Evolutionary conservation across 208 protist genomes (phyloP), one percentile per base, ranked within the genome.

Genomic region (Hexamita inflata): DNA sequence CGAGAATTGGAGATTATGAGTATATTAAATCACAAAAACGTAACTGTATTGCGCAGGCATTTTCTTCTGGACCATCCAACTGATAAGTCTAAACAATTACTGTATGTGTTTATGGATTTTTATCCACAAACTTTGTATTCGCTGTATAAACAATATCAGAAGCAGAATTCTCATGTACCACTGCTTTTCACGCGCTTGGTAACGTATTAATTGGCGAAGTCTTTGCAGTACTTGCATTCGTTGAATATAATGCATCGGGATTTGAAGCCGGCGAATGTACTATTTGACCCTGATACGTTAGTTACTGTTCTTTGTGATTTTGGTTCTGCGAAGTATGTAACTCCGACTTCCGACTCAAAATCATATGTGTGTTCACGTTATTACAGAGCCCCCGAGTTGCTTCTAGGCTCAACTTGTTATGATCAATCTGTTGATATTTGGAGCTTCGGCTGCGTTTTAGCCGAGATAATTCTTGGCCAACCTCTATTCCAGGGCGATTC

Each of bases 61-160:
- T 98, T 97, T 82, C 92, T 92, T 78, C 86, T 87, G 11, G 4
- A 4, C 19, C 11, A 4, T 53, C 11, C 11, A 53, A 24, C 45
- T 24, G 81, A 82, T 30, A 87, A 93, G n/a, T n/a, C n/a, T 34
- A 92, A 95, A 73, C 73, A 94, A 26, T 98, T 96, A 78, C 84
- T 99, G 4, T 93, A 98, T 84, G 83, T 99, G 26, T 94, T 98
- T 24, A 88, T 98, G 82, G 92, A 96, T 74, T 98, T 93, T 85
- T 80, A 98, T 0, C 95, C 95, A 1, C 84, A 93, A 42, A 96
- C 95, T 70, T 81, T 98, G 1, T 89, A 91, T 75, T 81, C 84
- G 28, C 76, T 95, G 28, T 83, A 88, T n/a, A 80, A 87, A 53
- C 82, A 90, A 74, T 95, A 91, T 82, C 87, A 84, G 67, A 93